Evolutionary conservation across 78 protist genomes (phyloP), one percentile per base, ranked within the genome.

Genomic region (Salpingoeca rosetta): DNA sequence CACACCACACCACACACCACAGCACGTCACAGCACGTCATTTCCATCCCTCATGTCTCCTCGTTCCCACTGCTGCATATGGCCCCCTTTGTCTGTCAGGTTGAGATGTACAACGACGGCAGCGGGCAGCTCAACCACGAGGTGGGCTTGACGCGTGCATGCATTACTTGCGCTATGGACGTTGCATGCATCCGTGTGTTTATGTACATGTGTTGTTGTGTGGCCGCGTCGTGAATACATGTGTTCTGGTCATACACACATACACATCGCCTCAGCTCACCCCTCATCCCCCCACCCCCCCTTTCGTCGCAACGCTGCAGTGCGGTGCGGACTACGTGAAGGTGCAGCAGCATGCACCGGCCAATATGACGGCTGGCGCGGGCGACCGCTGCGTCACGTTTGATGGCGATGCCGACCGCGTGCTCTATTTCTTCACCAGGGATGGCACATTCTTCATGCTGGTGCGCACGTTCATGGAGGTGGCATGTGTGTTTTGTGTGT

Each of bases 341-440:
- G 83, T 85, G 10, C 40, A 42, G 41, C 86, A 87, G 76, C 1
- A 38, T 0, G 43, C 82, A n/a, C 72, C 51, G 44, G 31, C 7
- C 42, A 31, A n/a, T 81, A 40, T 27, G 37, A 36, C 7, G 3
- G 41, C 36, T 31, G 75, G 10, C 35, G 81, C 45, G 11, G 74
- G 26, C 40, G 85, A 7, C n/a, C 85, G 79, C 82, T 72, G 28
- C n/a, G 89, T 73, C 40, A 57, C 90, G 26, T n/a, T 93, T 37
- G 96, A 93, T 65, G 96, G 96, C 27, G 96, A 93, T 82, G 94
- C 93, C 35, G 96, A 93, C 83, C 90, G 96, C 39, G 31, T 93
- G 41, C 88, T 93, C 38, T 90, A 82, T 75, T 90, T 65, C 88
- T 90, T 37, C 84, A 26, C 39, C 78, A 76, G 28, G 12, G 65